Evolutionary conservation across 2,329 filamentous ascomycete genomes (phyloP).

Genomic region (Ophiobolus disseminans): DNA sequence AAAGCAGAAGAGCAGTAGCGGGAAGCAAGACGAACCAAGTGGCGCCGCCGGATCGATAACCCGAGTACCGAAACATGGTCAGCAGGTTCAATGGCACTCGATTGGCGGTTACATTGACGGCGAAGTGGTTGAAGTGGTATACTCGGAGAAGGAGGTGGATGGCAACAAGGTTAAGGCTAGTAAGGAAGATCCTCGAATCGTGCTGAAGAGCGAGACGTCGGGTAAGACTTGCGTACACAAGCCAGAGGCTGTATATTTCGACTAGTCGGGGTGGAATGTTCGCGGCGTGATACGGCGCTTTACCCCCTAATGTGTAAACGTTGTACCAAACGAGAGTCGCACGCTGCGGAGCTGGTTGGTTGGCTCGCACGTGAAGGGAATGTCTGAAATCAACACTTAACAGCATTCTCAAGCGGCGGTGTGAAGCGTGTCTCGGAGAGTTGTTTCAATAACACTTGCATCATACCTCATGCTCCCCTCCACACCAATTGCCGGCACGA

Average conservation of each 20-base stretch:
- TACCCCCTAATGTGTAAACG: too few species aligned
- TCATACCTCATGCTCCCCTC: too few species aligned
- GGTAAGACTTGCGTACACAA: conserved; percentile 55
- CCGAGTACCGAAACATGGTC: conserved; percentile 52
- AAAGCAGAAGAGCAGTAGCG: conserved; percentile 44
- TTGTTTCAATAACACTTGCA: conserved; percentile 9
- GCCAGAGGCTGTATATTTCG: conserved; percentile 53
- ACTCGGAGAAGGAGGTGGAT: conserved; percentile 50
- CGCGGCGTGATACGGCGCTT: too few species aligned
- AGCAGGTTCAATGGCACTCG: conserved; percentile 53
- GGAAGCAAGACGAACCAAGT: conserved; percentile 28
- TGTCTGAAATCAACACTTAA: too few species aligned
- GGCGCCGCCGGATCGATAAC: conserved; percentile 40
- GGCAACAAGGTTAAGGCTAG: conserved; percentile 53
- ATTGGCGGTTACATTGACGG: conserved; percentile 51
- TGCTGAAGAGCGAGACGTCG: conserved; percentile 49
- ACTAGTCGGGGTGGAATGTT: too few species aligned
- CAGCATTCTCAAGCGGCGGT: too few species aligned
- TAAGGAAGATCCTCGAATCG: conserved; percentile 53
- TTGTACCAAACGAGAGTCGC: conserved; percentile 1
- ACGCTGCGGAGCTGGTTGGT: too few species aligned
- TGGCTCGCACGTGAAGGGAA: too few species aligned
- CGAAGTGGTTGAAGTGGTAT: conserved; percentile 53
- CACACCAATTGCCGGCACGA: too few species aligned
- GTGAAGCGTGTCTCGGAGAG: conserved; percentile 2